Evolutionary conservation across 2,329 filamentous ascomycete genomes (phyloP).

Genomic region (Aspergillus hortae): DNA sequence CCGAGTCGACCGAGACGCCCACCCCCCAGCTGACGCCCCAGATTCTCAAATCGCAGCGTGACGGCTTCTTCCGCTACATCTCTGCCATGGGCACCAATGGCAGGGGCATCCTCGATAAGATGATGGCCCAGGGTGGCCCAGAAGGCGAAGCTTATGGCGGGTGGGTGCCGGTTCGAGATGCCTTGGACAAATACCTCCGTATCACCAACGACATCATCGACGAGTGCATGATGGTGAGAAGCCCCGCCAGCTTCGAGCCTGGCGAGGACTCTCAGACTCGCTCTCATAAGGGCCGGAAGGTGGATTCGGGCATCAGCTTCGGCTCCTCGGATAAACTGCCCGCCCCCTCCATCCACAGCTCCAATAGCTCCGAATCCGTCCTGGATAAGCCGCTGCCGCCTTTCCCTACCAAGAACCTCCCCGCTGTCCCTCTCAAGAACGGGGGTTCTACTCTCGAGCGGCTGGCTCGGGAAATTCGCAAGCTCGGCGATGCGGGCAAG

Average conservation of each 20-base stretch:
- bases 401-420: constrained; percentile 25
- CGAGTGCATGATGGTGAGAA: constrained; percentile 52
- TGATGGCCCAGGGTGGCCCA: constrained; percentile 53
- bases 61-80: constrained; percentile 62
- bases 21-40: constrained; percentile 51
- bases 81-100: constrained; percentile 55
- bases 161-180: constrained; percentile 50
- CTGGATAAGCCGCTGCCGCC: constrained; percentile 42
- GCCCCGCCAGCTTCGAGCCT: constrained; percentile 37
- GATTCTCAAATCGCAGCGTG: constrained; percentile 56
- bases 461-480: constrained; percentile 57
- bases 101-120: constrained; percentile 48
- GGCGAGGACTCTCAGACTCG: constrained; percentile 24
- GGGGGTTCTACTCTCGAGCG: constrained; percentile 55
- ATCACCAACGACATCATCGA: constrained; percentile 59
- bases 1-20: constrained; percentile 41
- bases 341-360: constrained; percentile 39
- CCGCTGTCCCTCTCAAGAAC: constrained; percentile 22
- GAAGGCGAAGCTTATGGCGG: constrained; percentile 50
- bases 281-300: constrained; percentile 51
- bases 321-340: constrained; percentile 35
- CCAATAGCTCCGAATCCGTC: constrained; percentile 25
- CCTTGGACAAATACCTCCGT: constrained; percentile 57
- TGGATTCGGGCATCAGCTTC: constrained; percentile 63
- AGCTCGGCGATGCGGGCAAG: constrained; percentile 30